A percentile compares a stretch with the other conserved stretches of the same genome.
Evolutionary conservation across 129 eudicot species (phyloP).

Genomic region (Daucus carota): DH1_v3.0 NC_030382.2:27807501-27808000

Average conservation of each 20-base stretch:
- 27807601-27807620: neutral
- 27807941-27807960: conserved; percentile 69
- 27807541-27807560: neutral
- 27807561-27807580: neutral
- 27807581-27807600: neutral
- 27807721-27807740: conserved; percentile 45
- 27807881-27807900: conserved; percentile 78
- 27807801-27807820: neutral
- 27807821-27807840: neutral
- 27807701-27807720: conserved; percentile 34
- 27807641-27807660: conserved; percentile 34
- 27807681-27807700: conserved; percentile 21
- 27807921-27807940: conserved; percentile 78
- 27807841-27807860: conserved; percentile 34
- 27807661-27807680: conserved; percentile 31
- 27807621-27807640: conserved; percentile 5
- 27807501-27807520: neutral
- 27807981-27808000: neutral
- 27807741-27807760: conserved; percentile 37
- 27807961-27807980: conserved; percentile 68
- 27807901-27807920: conserved; percentile 96
- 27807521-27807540: neutral
- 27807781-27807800: conserved; percentile 13
- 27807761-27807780: conserved; percentile 83
- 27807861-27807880: conserved; percentile 79